phyloP scores from a whole-genome alignment of 2,329 filamentous ascomycete species.

The Arthrobotrys sphaeroides region DNA sequence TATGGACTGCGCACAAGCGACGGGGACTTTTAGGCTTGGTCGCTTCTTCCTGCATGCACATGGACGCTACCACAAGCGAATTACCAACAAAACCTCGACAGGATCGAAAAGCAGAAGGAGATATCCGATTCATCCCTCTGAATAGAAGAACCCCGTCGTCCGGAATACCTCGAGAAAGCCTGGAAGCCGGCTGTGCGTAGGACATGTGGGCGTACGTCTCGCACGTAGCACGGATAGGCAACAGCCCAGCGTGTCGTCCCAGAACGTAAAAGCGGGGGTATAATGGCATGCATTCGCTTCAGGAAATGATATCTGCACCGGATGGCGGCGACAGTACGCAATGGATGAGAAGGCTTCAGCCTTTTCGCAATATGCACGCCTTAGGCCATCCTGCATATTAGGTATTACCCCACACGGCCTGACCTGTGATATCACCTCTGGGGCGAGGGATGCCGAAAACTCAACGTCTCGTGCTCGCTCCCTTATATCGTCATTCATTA shows the following conservation, averaged over 20 bases:
- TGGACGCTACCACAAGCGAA: slow-evolving; percentile 22
- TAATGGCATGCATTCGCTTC: neutral
- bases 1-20: slow-evolving; percentile 45
- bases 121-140: slow-evolving; percentile 7
- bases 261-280: slow-evolving; percentile 12
- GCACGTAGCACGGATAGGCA: slow-evolving; percentile 20
- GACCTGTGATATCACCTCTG: slow-evolving; percentile 27
- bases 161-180: neutral
- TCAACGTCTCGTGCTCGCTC: slow-evolving; percentile 38
- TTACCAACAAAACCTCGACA: slow-evolving; percentile 14
- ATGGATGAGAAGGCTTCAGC: slow-evolving; percentile 21
- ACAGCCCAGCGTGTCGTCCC: neutral
- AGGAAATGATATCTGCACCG: slow-evolving; percentile 16
- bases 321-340: slow-evolving; percentile 17
- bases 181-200: slow-evolving; percentile 5
- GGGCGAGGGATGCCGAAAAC: slow-evolving; percentile 2
- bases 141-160: slow-evolving; percentile 1
- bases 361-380: slow-evolving; percentile 24
- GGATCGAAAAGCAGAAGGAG: slow-evolving; percentile 30
- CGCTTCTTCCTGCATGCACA: slow-evolving; percentile 31
- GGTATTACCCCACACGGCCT: slow-evolving; percentile 23
- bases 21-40: slow-evolving; percentile 46
- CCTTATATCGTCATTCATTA: neutral
- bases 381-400: slow-evolving; percentile 21
- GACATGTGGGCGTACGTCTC: too few species aligned